Conservation (phyloP, 192 early-diverging fungal genomes). For the Tieghemiomyces parasiticus region DNA sequence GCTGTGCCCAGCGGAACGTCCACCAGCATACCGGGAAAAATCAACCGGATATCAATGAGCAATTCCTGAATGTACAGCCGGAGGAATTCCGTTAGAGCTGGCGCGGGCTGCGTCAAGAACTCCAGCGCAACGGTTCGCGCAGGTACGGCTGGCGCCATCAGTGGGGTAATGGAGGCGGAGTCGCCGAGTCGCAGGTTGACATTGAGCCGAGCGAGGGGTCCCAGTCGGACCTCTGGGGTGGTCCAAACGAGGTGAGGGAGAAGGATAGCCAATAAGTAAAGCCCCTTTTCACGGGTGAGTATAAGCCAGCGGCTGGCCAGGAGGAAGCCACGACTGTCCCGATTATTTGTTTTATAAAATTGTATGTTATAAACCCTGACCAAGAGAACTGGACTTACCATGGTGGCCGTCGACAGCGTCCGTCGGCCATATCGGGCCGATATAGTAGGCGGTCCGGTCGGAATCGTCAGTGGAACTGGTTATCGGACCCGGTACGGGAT, state of each 20-base stretch:
- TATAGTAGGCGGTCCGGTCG: neutral
- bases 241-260: too few relatives aligned
- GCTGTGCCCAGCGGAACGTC: conserved; percentile 19
- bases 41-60: conserved; percentile 18
- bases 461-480: neutral
- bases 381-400: too few relatives aligned
- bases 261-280: too few relatives aligned
- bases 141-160: neutral
- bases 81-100: conserved; percentile 11
- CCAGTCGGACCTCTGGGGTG: too few relatives aligned
- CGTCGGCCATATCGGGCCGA: neutral
- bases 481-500: neutral
- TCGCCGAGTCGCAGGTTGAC: neutral
- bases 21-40: conserved; percentile 15
- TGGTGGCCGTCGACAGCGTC: neutral
- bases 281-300: too few relatives aligned
- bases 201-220: neutral
- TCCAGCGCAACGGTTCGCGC: conserved; percentile 14
- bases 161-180: neutral
- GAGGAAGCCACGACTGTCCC: too few relatives aligned
- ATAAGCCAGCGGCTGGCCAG: too few relatives aligned
- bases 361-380: too few relatives aligned
- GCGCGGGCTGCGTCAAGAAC: conserved; percentile 7
- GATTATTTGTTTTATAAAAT: too few relatives aligned
- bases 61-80: conserved; percentile 14